Conservation (phyloP, 2,329 filamentous ascomycete genomes). For the Paraconiothyrium brasiliense region DNA sequence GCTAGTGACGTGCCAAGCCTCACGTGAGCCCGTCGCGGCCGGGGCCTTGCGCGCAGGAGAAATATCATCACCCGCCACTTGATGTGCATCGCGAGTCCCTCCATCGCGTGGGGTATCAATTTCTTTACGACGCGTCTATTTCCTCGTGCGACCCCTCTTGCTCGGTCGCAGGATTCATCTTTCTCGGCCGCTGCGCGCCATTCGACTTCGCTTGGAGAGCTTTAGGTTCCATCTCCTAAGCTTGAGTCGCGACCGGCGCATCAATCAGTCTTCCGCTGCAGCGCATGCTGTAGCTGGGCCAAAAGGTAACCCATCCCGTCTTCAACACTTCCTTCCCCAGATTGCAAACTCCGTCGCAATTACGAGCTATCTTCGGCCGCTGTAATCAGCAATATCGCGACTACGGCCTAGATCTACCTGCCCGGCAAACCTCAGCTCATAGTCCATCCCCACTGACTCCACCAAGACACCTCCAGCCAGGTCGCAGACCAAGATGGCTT, state of each 20-base stretch:
- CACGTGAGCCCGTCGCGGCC: constrained; percentile 18
- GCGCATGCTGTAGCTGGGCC: constrained; percentile 17
- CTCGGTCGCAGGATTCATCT: constrained; percentile 3
- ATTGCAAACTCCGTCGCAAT: constrained; percentile 2
- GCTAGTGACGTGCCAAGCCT: constrained; percentile 21
- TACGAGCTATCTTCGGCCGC: not conserved
- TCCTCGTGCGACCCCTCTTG: constrained; percentile 20
- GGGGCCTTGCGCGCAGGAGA: constrained; percentile 22
- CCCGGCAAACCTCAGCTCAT: not conserved
- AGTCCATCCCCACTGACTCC: constrained; percentile 1
- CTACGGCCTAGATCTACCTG: not conserved
- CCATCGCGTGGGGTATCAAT: constrained; percentile 39
- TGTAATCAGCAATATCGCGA: not conserved
- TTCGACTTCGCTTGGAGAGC: constrained; percentile 32
- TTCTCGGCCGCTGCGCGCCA: constrained; percentile 14
- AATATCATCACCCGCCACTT: constrained; percentile 39
- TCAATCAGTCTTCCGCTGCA: constrained; percentile 18
- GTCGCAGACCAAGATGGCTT: constrained; percentile 30
- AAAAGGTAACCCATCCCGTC: constrained; percentile 9
- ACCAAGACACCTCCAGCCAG: not conserved
- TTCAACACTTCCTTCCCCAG: not conserved
- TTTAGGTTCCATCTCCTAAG: constrained; percentile 33
- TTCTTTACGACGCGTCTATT: constrained; percentile 31
- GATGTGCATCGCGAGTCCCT: constrained; percentile 38
- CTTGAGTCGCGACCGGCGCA: constrained; percentile 28